phyloP scores from a whole-genome alignment of 129 eudicot genomes.

The Heracleum sosnowskyi region DNA sequence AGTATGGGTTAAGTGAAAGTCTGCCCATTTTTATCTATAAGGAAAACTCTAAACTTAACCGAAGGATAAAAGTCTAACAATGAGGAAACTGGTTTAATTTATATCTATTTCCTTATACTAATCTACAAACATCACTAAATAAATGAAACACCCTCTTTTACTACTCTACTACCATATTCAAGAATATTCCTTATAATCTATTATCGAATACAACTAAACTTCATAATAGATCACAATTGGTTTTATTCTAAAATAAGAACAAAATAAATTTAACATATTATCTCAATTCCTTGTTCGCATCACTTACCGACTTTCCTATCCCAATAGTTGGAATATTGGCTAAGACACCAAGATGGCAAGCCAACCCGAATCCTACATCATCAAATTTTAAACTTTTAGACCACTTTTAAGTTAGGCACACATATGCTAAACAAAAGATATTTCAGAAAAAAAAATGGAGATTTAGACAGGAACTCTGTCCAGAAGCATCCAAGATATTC shows the following conservation, averaged over 20 bases:
- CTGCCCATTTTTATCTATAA: not conserved
- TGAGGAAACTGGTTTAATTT: no score
- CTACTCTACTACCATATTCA: not conserved
- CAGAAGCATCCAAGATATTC: not conserved
- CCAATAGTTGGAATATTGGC: slow-evolving; percentile 84
- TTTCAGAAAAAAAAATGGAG: not conserved
- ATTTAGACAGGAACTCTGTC: not conserved
- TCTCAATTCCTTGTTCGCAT: not conserved
- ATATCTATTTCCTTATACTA: not conserved
- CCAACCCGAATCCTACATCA: slow-evolving; percentile 81
- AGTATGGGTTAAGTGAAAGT: not conserved
- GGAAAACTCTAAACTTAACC: not conserved
- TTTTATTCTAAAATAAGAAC: not conserved
- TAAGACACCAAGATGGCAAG: slow-evolving; percentile 94
- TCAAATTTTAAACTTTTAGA: slow-evolving; percentile 8
- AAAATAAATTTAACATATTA: not conserved
- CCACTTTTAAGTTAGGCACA: not conserved
- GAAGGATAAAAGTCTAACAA: not conserved
- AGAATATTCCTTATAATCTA: not conserved
- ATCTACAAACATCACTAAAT: not conserved
- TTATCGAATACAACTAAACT: not conserved
- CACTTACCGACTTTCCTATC: slow-evolving; percentile 83
- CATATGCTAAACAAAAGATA: no score
- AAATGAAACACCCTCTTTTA: not conserved
- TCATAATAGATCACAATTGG: not conserved